Percentiles rank a stretch among this genome's conserved stretches.
Evolutionary conservation across 805 yeast species (phyloP).

Genomic region (Diddensiella caesifluorescens): DNA sequence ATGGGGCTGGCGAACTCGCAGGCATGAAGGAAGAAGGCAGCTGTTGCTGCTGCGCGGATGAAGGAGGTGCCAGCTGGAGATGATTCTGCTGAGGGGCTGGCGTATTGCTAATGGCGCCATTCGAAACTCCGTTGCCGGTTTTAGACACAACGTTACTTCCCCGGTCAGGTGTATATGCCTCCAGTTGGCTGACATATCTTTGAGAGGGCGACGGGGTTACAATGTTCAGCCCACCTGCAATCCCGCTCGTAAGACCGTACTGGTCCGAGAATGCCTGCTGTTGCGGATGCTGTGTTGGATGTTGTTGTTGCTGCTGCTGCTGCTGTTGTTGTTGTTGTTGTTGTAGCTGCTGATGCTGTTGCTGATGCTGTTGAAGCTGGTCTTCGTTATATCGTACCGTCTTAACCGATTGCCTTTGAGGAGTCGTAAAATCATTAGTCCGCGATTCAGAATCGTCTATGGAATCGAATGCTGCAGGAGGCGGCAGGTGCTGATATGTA

Average conservation of each 20-base stretch:
- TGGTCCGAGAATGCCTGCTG: constrained; percentile 16
- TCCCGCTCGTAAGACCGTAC: constrained; percentile 15
- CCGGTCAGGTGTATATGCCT: constrained; percentile 61
- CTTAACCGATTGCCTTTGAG: constrained; percentile 10
- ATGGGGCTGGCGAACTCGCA: constrained; percentile 72
- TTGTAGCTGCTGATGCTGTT: constrained; percentile 5
- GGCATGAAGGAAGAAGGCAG: constrained; percentile 42
- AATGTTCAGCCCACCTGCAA: background rate
- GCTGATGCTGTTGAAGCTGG: constrained; percentile 11
- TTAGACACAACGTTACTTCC: constrained; percentile 30
- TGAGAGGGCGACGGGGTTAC: constrained; percentile 18
- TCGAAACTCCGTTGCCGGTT: constrained; percentile 2
- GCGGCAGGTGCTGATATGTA: constrained; percentile 4
- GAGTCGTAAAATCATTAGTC: constrained; percentile 14
- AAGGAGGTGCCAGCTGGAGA: constrained; percentile 35
- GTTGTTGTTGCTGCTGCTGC: constrained; percentile 6
- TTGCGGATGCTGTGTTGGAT: constrained; percentile 9
- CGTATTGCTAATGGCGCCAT: constrained; percentile 9
- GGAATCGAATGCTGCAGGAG: constrained; percentile 5
- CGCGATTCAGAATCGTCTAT: background rate
- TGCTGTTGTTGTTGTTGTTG: too few species aligned
- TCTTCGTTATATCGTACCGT: background rate
- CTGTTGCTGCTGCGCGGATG: constrained; percentile 32
- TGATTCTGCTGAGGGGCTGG: constrained; percentile 27
- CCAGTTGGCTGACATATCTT: constrained; percentile 41